phyloP scores from a whole-genome alignment of 768 basidiomycete genomes.

The Fomitopsis serialis region DNA sequence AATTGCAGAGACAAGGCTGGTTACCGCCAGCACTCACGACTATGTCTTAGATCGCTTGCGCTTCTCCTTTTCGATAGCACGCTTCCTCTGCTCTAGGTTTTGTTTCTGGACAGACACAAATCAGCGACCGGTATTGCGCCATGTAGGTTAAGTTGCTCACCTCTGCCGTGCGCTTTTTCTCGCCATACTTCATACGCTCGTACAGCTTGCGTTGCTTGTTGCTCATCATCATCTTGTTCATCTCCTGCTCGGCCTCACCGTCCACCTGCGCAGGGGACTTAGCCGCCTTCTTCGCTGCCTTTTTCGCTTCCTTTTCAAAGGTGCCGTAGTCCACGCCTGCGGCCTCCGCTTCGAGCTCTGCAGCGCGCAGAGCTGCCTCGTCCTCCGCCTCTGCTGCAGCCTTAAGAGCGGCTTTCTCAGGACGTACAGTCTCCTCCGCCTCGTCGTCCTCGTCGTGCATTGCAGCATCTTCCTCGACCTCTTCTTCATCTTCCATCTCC shows the following conservation, averaged over 20 bases:
- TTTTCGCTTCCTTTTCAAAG: constrained; percentile 74
- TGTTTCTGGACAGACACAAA: constrained; percentile 14
- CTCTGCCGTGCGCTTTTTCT: constrained; percentile 73
- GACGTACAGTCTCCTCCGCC: constrained; percentile 22
- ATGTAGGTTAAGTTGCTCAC: constrained; percentile 57
- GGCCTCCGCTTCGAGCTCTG: constrained; percentile 89
- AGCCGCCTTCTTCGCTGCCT: constrained; percentile 42
- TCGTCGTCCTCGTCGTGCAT: constrained; percentile 21
- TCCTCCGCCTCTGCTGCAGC: constrained; percentile 41
- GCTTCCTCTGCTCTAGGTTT: constrained; percentile 23
- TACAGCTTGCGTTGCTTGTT: constrained; percentile 91
- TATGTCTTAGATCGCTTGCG: constrained; percentile 15
- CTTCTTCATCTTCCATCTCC: constrained; percentile 27
- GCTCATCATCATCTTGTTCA: constrained; percentile 98
- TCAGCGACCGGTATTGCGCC: too few species aligned
- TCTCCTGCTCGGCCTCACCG: constrained; percentile 51
- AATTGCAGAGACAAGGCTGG: neutral
- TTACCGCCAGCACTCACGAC: neutral
- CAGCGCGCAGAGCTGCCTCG: constrained; percentile 68
- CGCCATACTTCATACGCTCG: constrained; percentile 86
- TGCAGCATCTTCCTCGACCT: constrained; percentile 27
- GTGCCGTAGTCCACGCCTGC: constrained; percentile 74
- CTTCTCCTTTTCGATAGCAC: constrained; percentile 22
- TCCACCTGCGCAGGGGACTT: constrained; percentile 26
- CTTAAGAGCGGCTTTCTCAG: constrained; percentile 24